Conservation (phyloP, 169 alveolate genomes). For the Cryptosporidium sp. region DNA sequence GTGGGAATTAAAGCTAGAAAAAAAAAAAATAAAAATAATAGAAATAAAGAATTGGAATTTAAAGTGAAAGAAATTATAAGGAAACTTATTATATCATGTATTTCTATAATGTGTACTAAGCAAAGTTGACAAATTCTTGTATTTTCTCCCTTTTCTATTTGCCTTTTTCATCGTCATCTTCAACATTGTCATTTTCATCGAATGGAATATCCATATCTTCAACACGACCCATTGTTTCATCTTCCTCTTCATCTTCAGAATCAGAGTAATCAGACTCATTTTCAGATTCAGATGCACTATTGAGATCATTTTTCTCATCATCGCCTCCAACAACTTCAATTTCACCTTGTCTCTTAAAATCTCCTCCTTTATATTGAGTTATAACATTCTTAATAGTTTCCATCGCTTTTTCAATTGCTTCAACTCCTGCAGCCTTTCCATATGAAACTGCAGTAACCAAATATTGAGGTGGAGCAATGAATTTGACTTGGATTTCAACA, state of each 20-base stretch:
- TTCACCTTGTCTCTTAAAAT: conserved; percentile 89
- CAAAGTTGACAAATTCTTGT: not conserved
- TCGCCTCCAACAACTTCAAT: conserved; percentile 91
- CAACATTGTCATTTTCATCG: conserved; percentile 66
- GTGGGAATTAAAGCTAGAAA: not conserved
- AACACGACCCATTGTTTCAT: conserved; percentile 87
- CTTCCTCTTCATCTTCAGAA: conserved; percentile 83
- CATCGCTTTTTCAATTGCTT: conserved; percentile 85
- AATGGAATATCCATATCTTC: conserved; percentile 84
- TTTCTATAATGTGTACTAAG: not conserved
- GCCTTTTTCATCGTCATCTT: conserved; percentile 85
- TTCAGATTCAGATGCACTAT: conserved; percentile 83
- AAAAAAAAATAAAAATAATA: not conserved
- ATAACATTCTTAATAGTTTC: conserved; percentile 87
- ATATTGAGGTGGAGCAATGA: conserved; percentile 94
- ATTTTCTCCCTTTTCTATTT: conserved; percentile 47
- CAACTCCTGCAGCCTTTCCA: conserved; percentile 90
- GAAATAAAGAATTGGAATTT: not conserved
- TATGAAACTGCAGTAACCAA: conserved; percentile 90
- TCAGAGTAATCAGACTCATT: conserved; percentile 83
- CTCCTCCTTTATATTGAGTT: conserved; percentile 89
- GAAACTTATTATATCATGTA: conserved; percentile 8
- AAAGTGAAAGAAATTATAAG: not conserved
- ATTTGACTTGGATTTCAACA: conserved; percentile 84
- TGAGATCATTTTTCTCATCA: conserved; percentile 87